Base-by-base conservation (phyloP, 2,329 filamentous ascomycete species). In the Talaromyces sp. region DNA sequence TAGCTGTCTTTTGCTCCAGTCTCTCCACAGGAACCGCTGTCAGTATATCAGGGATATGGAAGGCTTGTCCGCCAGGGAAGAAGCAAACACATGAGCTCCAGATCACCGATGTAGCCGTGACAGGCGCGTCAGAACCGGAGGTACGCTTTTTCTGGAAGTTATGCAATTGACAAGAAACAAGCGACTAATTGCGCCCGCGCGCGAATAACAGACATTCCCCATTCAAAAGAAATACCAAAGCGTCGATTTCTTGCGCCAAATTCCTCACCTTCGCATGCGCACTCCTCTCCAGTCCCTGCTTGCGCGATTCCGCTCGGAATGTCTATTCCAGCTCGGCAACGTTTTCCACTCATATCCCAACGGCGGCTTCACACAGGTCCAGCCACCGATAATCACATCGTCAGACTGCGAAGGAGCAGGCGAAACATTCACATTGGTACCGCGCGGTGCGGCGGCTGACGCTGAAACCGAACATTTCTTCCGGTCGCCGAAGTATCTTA, bases 371-470 rank as follows among this genome's bases (percentile, higher is more conserved):
- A 60, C 69, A 8, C 75, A 97, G 74, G 90, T 90, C 7, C 93
- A 97, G 63, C 90, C 94, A 3, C 94, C 94, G 4, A 86, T 97
- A 65, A 90, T 99, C 66, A 97, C 94, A 1, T 97, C 93, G 0
- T 96, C 93, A 0, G 94, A 99, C 66, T 99, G 94, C 67, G 94
- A 99, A 76, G 94, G 94, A 3, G 94, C 92, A 2, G 94, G 94
- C 0, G 92, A 97, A 70, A 93, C 95, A 16, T 99, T 99, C 66
- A 85, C 85, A 9, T 78, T 97, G 33, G 70, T 78, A 17, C 78
- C 83, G 19, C 70, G 73, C 29, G 66, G 73, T 51, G 61, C 70
- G 6, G 56, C 65, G 2, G 57, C 42, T 35, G 67, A 63, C 30
- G 56, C 73, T 36, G 71, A 76, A 64, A 66, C 63, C 16, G 78